Evolutionary conservation across 2,329 filamentous ascomycete genomes (phyloP).

Genomic region (Nothopassalora personata): DNA sequence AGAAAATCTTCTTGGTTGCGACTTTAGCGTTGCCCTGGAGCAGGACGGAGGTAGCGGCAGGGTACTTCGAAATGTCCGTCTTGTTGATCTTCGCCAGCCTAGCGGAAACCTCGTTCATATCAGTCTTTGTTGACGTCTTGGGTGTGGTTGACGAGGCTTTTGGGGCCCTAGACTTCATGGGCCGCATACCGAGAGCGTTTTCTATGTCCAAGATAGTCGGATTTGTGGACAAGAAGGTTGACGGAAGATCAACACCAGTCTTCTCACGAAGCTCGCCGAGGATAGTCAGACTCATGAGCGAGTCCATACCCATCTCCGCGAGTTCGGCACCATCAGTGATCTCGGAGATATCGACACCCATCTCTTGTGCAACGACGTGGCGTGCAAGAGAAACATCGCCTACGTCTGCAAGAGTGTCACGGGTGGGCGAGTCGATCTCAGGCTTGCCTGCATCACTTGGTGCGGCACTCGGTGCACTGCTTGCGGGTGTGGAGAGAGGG

Average conservation of each 20-base stretch:
- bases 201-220: constrained; percentile 62
- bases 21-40: constrained; percentile 54
- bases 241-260: constrained; percentile 47
- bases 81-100: constrained; percentile 36
- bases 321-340: constrained; percentile 56
- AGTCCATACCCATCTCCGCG: constrained; percentile 53
- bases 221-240: constrained; percentile 55
- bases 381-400: constrained; percentile 43
- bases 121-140: constrained; percentile 23
- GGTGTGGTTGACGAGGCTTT: constrained; percentile 21
- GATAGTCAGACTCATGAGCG: constrained; percentile 49
- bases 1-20: constrained; percentile 52
- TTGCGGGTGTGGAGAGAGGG: constrained; percentile 44
- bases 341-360: constrained; percentile 60
- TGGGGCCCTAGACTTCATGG: constrained; percentile 32
- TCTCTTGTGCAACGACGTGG: constrained; percentile 50
- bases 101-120: constrained; percentile 47
- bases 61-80: constrained; percentile 41
- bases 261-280: constrained; percentile 48
- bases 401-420: constrained; percentile 32
- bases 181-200: constrained; percentile 55
- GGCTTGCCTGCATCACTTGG: constrained; percentile 39
- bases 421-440: constrained; percentile 30
- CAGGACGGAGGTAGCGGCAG: constrained; percentile 50
- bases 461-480: constrained; percentile 42